Conservation (phyloP, 352 stramenopile species). For the Globisporangium cystogenes region DNA sequence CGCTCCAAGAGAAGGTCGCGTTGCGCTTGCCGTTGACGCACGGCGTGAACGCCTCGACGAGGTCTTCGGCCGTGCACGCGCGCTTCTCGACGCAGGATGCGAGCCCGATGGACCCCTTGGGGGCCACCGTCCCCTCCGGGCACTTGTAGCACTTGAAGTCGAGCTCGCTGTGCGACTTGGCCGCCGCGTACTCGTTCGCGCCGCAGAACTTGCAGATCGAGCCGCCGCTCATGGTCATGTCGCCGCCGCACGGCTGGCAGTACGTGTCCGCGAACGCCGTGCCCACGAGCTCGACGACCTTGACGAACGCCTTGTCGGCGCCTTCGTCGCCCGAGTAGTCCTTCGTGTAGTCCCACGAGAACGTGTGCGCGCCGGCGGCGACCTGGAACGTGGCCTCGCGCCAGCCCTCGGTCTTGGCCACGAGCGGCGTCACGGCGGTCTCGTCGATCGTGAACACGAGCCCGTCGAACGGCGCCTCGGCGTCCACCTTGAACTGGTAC, state of each 20-base stretch:
- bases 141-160: constrained; percentile 76
- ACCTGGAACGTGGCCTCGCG: constrained; percentile 55
- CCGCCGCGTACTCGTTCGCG: constrained; percentile 68
- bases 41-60: constrained; percentile 50
- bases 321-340: constrained; percentile 66
- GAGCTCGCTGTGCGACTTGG: constrained; percentile 63
- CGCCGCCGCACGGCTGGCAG: constrained; percentile 67
- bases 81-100: constrained; percentile 59
- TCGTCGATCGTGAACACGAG: constrained; percentile 74
- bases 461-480: constrained; percentile 68
- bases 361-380: constrained; percentile 48
- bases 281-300: constrained; percentile 79
- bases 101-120: constrained; percentile 68
- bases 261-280: constrained; percentile 68
- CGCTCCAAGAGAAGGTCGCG: constrained; percentile 58
- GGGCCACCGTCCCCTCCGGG: constrained; percentile 49
- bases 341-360: constrained; percentile 82
- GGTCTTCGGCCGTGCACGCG: constrained; percentile 53
- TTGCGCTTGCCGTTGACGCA: constrained; percentile 52
- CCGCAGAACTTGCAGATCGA: constrained; percentile 77
- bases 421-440: constrained; percentile 33
- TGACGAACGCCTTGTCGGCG: constrained; percentile 62
- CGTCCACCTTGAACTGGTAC: constrained; percentile 74
- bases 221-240: constrained; percentile 72
- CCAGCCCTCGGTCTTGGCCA: constrained; percentile 71